Base-by-base conservation (phyloP, 768 basidiomycete genomes). In the Lyophyllum shimeji region DNA sequence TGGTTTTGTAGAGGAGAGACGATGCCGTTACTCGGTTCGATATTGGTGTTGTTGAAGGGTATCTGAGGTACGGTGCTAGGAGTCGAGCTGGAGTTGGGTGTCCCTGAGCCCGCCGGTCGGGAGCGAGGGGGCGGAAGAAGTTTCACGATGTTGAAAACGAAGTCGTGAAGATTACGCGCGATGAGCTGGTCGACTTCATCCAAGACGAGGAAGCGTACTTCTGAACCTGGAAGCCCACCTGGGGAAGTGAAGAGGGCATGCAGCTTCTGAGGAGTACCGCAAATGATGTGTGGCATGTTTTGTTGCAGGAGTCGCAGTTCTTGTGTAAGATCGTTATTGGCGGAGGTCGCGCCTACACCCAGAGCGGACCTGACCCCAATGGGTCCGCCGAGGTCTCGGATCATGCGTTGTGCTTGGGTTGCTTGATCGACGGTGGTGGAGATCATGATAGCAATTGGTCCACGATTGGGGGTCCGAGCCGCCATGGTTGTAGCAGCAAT, bases 341-440 rank as follows among this genome's bases (percentile, higher is more conserved):
- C 77, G 25, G 84, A 83, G 0, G 90, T 85, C 6, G 86, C 76
- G 47, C 93, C 95, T 3, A 96, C 88, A 20, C 92, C 93, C 11
- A 98, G 80, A 13, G 91, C 92, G 56, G 92, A 93, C 49, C 91
- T 83, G 52, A 99, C 86, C 12, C 96, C 95, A 62, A 98, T 93
- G 9, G 92, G 87, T 0, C 91, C 89, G 24, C 97, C 97, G 23
- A 99, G 77, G 69, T 97, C 95, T 43, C 95, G 86, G 65, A 93
- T 91, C 89, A 95, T 93, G 25, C 92, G 86, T 63, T 94, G 93
- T 24, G 95, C 95, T 72, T 98, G 97, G 1, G 94, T 96, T 6
- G 97, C 95, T 71, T 98, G 97, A 73, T 99, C 97, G 21, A 98
- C 95, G 0, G 96, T 99, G 0, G 97, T 98, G 18, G 96, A 98